Evolutionary conservation across 176 grass and related monocot genomes (phyloP).

Genomic region (Cenchrus purpureus): DNA sequence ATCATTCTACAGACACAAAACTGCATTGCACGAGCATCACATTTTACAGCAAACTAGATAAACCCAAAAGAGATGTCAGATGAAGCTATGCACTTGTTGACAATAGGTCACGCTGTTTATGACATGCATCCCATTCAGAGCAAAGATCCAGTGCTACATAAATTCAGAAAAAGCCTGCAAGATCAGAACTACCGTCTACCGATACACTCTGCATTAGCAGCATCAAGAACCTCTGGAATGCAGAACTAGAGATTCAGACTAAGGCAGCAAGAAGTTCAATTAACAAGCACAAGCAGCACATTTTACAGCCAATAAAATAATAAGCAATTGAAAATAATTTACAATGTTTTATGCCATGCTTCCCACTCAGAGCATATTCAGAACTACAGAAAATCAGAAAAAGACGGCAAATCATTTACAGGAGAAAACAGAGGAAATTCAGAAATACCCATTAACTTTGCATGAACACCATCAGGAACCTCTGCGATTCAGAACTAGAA

Average conservation of each 20-base stretch:
- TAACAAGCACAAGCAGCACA: no score
- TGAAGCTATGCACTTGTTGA: background rate
- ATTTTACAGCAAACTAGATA: background rate
- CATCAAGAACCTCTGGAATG: no score
- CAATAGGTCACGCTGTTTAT: background rate
- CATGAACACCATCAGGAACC: background rate
- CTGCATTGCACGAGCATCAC: background rate
- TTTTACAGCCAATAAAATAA: no score
- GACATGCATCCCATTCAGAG: background rate
- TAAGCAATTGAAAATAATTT: background rate
- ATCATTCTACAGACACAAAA: constrained; percentile 2
- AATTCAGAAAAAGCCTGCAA: background rate
- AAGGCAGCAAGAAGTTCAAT: no score
- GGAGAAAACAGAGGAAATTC: background rate
- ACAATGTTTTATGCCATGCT: background rate
- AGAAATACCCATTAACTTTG: background rate
- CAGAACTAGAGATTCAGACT: no score
- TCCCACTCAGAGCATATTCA: background rate
- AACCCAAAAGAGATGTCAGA: background rate
- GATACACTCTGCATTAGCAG: no score
- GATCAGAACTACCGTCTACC: no score
- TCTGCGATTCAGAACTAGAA: background rate
- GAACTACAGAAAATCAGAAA: background rate
- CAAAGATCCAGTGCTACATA: background rate
- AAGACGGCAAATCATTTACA: background rate